These are phyloP conservation scores for Skeletonema costatum DNA, from an alignment of 108 stramenopile species.

Conservation along the genomic window DNA sequence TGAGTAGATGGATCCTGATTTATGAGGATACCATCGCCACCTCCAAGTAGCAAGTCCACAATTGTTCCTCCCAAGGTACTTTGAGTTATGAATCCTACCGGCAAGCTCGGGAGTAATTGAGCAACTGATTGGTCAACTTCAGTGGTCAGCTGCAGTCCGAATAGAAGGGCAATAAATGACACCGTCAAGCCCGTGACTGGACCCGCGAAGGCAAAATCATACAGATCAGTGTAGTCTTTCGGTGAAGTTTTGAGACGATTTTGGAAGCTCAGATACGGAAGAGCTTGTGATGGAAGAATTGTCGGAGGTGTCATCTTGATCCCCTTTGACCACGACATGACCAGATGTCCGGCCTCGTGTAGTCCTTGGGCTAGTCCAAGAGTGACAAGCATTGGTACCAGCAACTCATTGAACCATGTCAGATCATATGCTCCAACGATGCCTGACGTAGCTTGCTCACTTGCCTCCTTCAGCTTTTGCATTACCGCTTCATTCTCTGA, in stretches of 20 bases:
- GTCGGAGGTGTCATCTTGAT: constrained; percentile 50
- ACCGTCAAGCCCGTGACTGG: constrained; percentile 62
- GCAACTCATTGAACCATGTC: constrained; percentile 60
- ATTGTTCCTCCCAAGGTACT: constrained; percentile 73
- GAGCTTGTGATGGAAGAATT: constrained; percentile 45
- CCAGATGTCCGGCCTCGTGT: constrained; percentile 63
- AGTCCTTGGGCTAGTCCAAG: constrained; percentile 43
- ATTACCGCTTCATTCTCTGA: constrained; percentile 46
- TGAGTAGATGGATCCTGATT: constrained; percentile 57
- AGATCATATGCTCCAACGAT: constrained; percentile 30
- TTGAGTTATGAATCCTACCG: constrained; percentile 57
- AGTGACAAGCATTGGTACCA: constrained; percentile 51
- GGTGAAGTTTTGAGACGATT: constrained; percentile 65
- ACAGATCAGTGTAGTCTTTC: constrained; percentile 56
- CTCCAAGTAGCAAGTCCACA: constrained; percentile 56
- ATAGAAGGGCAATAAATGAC: constrained; percentile 54
- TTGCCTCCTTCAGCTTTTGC: constrained; percentile 43
- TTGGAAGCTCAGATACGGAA: constrained; percentile 61
- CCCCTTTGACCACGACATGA: constrained; percentile 50
- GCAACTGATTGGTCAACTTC: constrained; percentile 42
- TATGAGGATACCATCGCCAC: constrained; percentile 52
- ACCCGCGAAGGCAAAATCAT: constrained; percentile 79
- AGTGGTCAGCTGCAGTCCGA: constrained; percentile 63
- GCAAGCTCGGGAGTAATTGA: constrained; percentile 59
- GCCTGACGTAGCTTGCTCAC: constrained; percentile 23